Evolutionary conservation across 805 yeast genomes (phyloP), one percentile per base, ranked within the genome.

Genomic region (Kodamaea hsintzibuensis): DNA sequence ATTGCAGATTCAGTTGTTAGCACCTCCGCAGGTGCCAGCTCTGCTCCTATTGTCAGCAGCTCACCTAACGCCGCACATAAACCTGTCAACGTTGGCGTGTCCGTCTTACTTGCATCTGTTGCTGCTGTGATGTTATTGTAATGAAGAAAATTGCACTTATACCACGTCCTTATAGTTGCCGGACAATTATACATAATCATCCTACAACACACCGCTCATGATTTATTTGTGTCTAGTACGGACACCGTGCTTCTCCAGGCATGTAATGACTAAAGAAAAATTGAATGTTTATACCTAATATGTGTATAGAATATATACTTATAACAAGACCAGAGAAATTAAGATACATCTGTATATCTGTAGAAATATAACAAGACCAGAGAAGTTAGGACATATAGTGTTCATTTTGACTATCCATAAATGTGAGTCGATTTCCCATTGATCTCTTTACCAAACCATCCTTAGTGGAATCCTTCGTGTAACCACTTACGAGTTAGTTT

Each of bases 91-190:
- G 51, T 57, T 1, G 54, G 54, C 7, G 47, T 55, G 13, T 19
- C 55, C n/a, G 17, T 56, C 12, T 17, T 54, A 14, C 16, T 56
- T 42, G 51, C 57, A 14, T 47, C 55, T 35, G 55, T 49, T 42
- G 53, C 52, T 38, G 55, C 58, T 33, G 48, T 57, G 19, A 45
- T 59, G 47, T 55, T 59, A 57, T 52, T 60, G 56, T 60, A 19
- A 40, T 40, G 25, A 22, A 22, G 25, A 22, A 30, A 30, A 30
- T 30, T 30, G 35, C 35, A 30, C 53, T 17, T 38, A 42, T 16
- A 42, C 42, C 33, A 42, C 27, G 38, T 27, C 42, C 25, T 33
- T 55, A 53, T 53, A 56, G 60, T 57, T 57, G 60, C 60, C 18
- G 60, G 60, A 51, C 57, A 54, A 54, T 54, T 54, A 56, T 56